Percentiles rank a stretch among this genome's conserved stretches.
Evolutionary conservation across 345 rosid genomes (phyloP).

Genomic region (Populus euphratica): DNA sequence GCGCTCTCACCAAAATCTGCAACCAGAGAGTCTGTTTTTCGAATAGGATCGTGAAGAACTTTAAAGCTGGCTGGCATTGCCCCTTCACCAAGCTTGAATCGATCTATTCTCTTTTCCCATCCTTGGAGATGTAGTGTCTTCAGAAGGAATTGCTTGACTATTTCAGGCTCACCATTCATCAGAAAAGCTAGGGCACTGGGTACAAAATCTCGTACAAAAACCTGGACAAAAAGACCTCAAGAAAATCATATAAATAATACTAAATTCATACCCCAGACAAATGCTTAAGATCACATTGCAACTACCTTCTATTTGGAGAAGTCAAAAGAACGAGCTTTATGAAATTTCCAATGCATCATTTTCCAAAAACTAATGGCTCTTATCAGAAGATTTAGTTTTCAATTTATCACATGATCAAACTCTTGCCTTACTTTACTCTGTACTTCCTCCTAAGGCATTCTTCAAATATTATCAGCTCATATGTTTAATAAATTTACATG

Average conservation of each 20-base stretch:
- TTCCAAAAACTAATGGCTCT: neutral
- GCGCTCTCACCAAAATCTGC: constrained; percentile 89
- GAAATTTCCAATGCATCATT: neutral
- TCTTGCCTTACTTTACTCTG: neutral
- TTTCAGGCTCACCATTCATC: constrained; percentile 76
- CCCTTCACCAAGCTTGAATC: constrained; percentile 78
- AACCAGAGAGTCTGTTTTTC: constrained; percentile 55
- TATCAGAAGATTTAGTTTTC: neutral
- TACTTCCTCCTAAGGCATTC: neutral
- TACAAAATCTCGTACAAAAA: constrained; percentile 76
- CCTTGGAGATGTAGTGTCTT: constrained; percentile 71
- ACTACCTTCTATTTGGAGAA: neutral
- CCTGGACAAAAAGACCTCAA: constrained; percentile 31
- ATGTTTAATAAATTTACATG: neutral
- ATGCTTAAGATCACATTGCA: neutral
- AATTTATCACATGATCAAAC: neutral
- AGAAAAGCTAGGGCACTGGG: constrained; percentile 79
- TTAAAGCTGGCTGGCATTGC: constrained; percentile 88
- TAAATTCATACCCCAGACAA: neutral
- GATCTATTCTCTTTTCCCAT: constrained; percentile 61
- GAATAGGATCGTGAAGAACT: constrained; percentile 64
- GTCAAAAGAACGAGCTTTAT: neutral
- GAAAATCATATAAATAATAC: neutral
- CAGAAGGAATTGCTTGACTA: constrained; percentile 65
- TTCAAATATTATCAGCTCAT: neutral